Percentiles rank a stretch among this genome's conserved stretches.
Conservation (phyloP, 164 flowering plant genomes). For the Berberis vulgaris region DNA sequence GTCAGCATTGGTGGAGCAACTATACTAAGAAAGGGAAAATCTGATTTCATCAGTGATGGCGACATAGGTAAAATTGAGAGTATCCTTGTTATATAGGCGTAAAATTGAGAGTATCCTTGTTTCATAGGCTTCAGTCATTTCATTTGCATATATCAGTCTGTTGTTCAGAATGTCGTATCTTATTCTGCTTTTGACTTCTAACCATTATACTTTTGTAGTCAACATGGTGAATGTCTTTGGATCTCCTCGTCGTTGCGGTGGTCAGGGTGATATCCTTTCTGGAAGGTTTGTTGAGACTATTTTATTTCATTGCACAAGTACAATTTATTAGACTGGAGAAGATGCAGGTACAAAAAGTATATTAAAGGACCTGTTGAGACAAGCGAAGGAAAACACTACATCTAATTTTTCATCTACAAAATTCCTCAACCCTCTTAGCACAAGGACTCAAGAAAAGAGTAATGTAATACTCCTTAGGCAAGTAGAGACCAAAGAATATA, state of each 20-base stretch:
- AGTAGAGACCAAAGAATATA: no score
- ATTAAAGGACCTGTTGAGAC: neutral
- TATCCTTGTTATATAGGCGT: neutral
- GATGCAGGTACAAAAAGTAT: neutral
- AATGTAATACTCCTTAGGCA: no score
- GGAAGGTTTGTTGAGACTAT: slow-evolving; percentile 53
- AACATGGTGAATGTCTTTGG: slow-evolving; percentile 73
- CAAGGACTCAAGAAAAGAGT: no score
- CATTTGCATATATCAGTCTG: neutral
- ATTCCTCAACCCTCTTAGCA: no score
- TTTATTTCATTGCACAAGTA: neutral
- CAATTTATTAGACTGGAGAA: neutral
- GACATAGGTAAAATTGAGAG: slow-evolving; percentile 40
- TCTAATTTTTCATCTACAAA: no score
- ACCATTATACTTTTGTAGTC: slow-evolving; percentile 30
- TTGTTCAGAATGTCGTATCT: no score
- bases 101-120: neutral
- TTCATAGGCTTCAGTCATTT: neutral
- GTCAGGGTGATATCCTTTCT: slow-evolving; percentile 98
- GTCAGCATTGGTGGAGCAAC: slow-evolving; percentile 86
- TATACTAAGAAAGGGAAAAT: slow-evolving; percentile 74
- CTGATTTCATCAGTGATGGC: slow-evolving; percentile 86
- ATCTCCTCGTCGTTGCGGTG: slow-evolving; percentile 99
- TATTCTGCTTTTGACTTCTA: neutral
- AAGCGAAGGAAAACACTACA: no score